A percentile compares a stretch with the other conserved stretches of the same genome.
Conservation (phyloP, 805 yeast species). For the Saccharomycopsis capsularis region DNA sequence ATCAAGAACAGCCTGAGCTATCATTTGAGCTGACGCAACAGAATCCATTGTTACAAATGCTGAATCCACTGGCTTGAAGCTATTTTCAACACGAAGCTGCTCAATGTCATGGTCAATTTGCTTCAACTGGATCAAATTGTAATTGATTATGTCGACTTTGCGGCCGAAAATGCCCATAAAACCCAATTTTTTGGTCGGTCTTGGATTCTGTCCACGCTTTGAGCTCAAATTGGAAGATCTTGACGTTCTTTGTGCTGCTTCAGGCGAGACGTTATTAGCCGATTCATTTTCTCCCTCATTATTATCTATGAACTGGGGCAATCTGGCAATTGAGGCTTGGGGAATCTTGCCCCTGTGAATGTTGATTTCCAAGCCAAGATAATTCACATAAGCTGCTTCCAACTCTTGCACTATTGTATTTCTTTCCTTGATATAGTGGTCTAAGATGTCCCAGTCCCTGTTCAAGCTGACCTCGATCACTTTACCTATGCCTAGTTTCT, state of each 20-base stretch:
- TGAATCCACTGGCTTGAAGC: constrained; percentile 36
- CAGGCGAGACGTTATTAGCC: not conserved
- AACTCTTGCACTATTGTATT: constrained; percentile 44
- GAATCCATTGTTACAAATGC: constrained; percentile 94
- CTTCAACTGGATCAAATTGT: constrained; percentile 31
- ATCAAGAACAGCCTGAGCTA: constrained; percentile 91
- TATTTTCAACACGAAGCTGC: constrained; percentile 27
- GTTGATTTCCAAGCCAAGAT: constrained; percentile 36
- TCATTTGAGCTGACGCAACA: constrained; percentile 93
- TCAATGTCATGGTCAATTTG: constrained; percentile 36
- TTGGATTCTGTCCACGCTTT: not conserved
- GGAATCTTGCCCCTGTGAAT: constrained; percentile 20
- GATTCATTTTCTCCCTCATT: too few species aligned
- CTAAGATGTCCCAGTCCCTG: constrained; percentile 19
- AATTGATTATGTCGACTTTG: constrained; percentile 30
- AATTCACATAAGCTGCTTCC: constrained; percentile 67
- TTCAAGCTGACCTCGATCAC: constrained; percentile 37
- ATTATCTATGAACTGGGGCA: not conserved
- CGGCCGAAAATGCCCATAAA: constrained; percentile 25
- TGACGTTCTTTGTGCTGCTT: not conserved
- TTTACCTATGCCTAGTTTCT: constrained; percentile 47
- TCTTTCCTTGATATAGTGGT: constrained; percentile 33
- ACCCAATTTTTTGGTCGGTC: constrained; percentile 26
- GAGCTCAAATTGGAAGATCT: not conserved
- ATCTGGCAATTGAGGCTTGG: constrained; percentile 4